phyloP scores from a whole-genome alignment of 192 early-diverging fungal species.

The Coemansia sp. region DNA sequence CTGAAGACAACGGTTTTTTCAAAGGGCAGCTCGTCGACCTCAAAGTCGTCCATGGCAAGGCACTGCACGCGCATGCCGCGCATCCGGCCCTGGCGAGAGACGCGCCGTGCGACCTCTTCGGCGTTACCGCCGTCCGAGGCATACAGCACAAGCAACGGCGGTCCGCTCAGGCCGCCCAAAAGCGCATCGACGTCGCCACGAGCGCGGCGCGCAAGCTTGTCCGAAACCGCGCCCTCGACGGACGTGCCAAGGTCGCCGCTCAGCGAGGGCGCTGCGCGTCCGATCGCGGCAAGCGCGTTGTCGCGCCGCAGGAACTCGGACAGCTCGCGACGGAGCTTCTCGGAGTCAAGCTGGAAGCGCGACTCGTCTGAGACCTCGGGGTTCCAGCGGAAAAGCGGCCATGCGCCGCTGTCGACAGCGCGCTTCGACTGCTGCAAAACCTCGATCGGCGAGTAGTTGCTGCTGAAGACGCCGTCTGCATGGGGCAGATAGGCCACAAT shows the following conservation, averaged over 20 bases:
- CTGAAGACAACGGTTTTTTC: conserved; percentile 79
- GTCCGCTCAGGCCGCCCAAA: conserved; percentile 69
- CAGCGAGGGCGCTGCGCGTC: conserved; percentile 63
- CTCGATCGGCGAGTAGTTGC: conserved; percentile 61
- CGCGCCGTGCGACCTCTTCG: conserved; percentile 75
- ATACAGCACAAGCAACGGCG: conserved; percentile 80
- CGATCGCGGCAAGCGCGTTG: conserved; percentile 76
- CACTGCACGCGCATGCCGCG: conserved; percentile 75
- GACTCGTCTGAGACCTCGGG: conserved; percentile 59
- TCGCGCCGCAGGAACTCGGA: conserved; percentile 80
- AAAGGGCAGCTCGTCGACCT: conserved; percentile 71
- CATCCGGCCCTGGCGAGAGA: conserved; percentile 79
- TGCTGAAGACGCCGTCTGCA: conserved; percentile 47
- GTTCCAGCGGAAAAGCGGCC: conserved; percentile 96
- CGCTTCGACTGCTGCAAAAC: conserved; percentile 85
- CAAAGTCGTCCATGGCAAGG: conserved; percentile 79
- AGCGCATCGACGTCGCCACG: conserved; percentile 67
- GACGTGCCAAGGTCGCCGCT: conserved; percentile 56
- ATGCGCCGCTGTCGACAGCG: conserved; percentile 84
- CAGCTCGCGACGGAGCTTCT: conserved; percentile 64
- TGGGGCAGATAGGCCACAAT: conserved; percentile 84
- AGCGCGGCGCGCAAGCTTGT: conserved; percentile 59
- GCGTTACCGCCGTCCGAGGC: conserved; percentile 91
- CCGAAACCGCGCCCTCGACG: conserved; percentile 59
- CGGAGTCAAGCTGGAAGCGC: conserved; percentile 68